Conservation (phyloP, 164 flowering plant species). For the Nymphaea colorata region DNA sequence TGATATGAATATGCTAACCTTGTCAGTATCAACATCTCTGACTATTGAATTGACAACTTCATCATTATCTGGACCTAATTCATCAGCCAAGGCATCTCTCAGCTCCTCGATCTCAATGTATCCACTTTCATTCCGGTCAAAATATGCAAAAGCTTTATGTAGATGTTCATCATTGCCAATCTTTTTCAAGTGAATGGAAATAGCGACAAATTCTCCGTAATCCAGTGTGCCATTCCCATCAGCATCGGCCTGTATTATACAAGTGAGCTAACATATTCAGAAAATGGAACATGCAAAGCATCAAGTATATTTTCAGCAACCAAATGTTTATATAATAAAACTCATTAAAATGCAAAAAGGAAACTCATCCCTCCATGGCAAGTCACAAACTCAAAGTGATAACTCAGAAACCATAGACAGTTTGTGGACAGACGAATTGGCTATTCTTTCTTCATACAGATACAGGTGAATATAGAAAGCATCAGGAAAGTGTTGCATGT, state of each 20-base stretch:
- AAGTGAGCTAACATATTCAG: too few relatives aligned
- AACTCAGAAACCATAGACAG: too few relatives aligned
- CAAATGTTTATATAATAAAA: too few relatives aligned
- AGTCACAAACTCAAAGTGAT: too few relatives aligned
- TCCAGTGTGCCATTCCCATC: constrained; percentile 70
- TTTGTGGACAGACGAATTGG: too few relatives aligned
- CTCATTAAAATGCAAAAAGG: too few relatives aligned
- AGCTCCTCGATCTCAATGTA: constrained; percentile 85
- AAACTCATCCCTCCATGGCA: too few relatives aligned
- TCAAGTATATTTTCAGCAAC: too few relatives aligned
- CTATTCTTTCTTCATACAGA: too few relatives aligned
- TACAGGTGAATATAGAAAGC: too few relatives aligned
- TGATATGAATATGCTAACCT: constrained; percentile 33
- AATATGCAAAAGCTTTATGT: constrained; percentile 61
- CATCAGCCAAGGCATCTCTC: constrained; percentile 61
- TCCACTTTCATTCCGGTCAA: constrained; percentile 59
- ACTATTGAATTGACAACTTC: constrained; percentile 79
- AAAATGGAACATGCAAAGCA: too few relatives aligned
- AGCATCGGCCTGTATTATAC: constrained; percentile 57
- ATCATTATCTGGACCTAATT: constrained; percentile 48
- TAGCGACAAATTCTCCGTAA: constrained; percentile 73
- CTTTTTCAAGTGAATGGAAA: constrained; percentile 71
- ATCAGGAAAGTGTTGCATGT: too few relatives aligned
- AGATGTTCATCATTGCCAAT: constrained; percentile 82
- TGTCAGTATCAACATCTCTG: constrained; percentile 85